Percentiles rank a stretch among this genome's conserved stretches.
These are phyloP conservation scores for Crithidia fasciculata DNA, from an alignment of 208 protist genomes.

Conservation along the genomic window DNA sequence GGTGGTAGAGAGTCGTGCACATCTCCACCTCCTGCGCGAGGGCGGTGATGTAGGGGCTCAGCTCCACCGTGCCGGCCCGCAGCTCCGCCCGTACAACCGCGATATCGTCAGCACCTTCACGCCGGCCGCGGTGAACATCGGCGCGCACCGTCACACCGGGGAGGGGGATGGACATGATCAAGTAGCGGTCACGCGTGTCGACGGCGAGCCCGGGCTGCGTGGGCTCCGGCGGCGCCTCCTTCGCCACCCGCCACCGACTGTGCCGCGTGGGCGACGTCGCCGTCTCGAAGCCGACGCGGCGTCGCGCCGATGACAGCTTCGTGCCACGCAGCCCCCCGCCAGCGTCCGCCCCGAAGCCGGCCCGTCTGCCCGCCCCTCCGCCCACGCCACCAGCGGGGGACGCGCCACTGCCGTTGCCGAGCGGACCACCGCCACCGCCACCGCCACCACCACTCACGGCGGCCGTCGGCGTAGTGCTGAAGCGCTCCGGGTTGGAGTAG, in stretches of 20 bases:
- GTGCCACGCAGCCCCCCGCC: neutral
- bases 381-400: neutral
- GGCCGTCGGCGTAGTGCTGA: conserved; percentile 5
- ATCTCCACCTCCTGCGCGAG: conserved; percentile 78
- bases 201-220: conserved; percentile 7
- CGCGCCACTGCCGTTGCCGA: too few relatives aligned
- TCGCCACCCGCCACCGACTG: conserved; percentile 12
- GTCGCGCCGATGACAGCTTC: conserved; percentile 9
- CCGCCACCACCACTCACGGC: neutral
- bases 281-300: conserved; percentile 31
- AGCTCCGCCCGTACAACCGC: conserved; percentile 66
- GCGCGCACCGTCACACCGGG: conserved; percentile 49
- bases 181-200: conserved; percentile 38
- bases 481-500: conserved; percentile 33
- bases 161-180: conserved; percentile 68
- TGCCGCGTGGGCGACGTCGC: neutral
- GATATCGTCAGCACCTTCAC: conserved; percentile 34
- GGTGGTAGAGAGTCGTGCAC: conserved; percentile 35
- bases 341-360: neutral
- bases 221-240: neutral
- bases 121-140: conserved; percentile 23
- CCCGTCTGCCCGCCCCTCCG: neutral
- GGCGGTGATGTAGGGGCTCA: conserved; percentile 72
- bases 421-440: neutral
- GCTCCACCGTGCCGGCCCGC: conserved; percentile 61